Conservation (phyloP, 495 filamentous ascomycete species). For the Aspergillus conjunctus region DNA sequence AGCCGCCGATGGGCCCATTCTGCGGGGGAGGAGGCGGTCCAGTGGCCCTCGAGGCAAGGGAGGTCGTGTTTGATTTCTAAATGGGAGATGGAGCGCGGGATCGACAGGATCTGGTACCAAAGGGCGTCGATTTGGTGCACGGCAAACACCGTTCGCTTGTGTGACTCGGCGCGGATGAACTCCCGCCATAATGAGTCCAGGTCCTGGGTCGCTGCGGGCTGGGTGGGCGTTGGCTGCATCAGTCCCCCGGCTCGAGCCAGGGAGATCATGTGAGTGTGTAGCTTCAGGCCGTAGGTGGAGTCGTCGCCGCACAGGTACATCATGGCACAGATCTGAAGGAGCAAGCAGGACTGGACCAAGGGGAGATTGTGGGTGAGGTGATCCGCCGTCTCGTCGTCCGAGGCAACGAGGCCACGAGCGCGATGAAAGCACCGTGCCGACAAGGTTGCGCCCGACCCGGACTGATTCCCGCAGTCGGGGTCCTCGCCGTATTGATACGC, state of each 20-base stretch:
- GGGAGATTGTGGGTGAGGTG: slow-evolving; percentile 19
- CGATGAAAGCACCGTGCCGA: slow-evolving; percentile 37
- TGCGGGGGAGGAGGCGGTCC: slow-evolving; percentile 32
- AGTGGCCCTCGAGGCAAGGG: slow-evolving; percentile 35
- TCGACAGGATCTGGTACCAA: slow-evolving; percentile 42
- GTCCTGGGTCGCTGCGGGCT: slow-evolving; percentile 23
- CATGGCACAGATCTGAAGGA: slow-evolving; percentile 41
- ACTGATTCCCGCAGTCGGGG: slow-evolving; percentile 31
- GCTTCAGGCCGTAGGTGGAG: slow-evolving; percentile 34
- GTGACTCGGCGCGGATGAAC: slow-evolving; percentile 37
- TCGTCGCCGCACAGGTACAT: slow-evolving; percentile 39
- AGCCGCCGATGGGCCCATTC: slow-evolving; percentile 41
- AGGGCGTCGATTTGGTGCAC: slow-evolving; percentile 43
- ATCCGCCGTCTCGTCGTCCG: slow-evolving; percentile 20
- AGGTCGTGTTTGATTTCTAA: slow-evolving; percentile 44
- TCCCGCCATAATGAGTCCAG: slow-evolving; percentile 36
- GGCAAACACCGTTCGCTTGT: slow-evolving; percentile 41
- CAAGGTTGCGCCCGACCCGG: slow-evolving; percentile 30
- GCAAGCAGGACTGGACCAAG: slow-evolving; percentile 34
- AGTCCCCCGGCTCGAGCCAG: slow-evolving; percentile 31
- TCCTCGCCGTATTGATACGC: slow-evolving; percentile 42
- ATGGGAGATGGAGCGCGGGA: slow-evolving; percentile 39
- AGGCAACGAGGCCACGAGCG: slow-evolving; percentile 29
- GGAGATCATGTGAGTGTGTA: slow-evolving; percentile 40
- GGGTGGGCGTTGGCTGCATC: slow-evolving; percentile 28